phyloP scores from a whole-genome alignment of 768 basidiomycete genomes.

The Trametes cinnabarina region DNA sequence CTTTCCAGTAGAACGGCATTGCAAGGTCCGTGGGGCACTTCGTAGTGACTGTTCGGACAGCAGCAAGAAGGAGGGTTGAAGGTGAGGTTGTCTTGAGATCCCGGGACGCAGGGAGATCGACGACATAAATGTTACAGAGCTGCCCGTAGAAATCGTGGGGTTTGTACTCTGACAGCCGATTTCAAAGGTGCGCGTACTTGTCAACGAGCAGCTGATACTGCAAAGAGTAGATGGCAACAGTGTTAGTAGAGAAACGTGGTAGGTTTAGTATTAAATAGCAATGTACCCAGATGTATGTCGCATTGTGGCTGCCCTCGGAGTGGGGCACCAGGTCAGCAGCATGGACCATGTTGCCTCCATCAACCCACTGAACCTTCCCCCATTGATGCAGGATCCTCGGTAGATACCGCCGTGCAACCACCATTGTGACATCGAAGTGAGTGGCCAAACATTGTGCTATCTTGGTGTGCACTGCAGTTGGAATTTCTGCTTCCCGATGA shows the following conservation, averaged over 20 bases:
- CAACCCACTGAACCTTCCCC: neutral
- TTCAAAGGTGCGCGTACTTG: too few species aligned
- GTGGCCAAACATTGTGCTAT: neutral
- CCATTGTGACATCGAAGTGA: neutral
- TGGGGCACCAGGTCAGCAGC: neutral
- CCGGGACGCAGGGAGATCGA: too few species aligned
- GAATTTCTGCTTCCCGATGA: neutral
- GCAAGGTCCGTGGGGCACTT: too few species aligned
- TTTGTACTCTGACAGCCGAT: too few species aligned
- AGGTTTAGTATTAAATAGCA: too few species aligned
- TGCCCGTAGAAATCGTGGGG: too few species aligned
- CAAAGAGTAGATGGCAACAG: neutral
- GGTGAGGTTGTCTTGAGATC: too few species aligned
- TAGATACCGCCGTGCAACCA: neutral
- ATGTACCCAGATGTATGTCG: neutral
- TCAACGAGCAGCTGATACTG: slow-evolving; percentile 36
- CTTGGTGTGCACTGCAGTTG: neutral
- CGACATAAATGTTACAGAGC: too few species aligned
- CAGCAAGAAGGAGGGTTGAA: too few species aligned
- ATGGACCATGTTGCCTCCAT: neutral
- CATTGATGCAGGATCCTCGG: neutral
- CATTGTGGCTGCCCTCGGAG: neutral
- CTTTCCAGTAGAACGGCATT: too few species aligned
- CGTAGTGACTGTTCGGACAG: too few species aligned
- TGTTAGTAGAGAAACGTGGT: too few species aligned